Conservation (phyloP, 257 asterid species). For the Nicotiana noctiflora region DNA sequence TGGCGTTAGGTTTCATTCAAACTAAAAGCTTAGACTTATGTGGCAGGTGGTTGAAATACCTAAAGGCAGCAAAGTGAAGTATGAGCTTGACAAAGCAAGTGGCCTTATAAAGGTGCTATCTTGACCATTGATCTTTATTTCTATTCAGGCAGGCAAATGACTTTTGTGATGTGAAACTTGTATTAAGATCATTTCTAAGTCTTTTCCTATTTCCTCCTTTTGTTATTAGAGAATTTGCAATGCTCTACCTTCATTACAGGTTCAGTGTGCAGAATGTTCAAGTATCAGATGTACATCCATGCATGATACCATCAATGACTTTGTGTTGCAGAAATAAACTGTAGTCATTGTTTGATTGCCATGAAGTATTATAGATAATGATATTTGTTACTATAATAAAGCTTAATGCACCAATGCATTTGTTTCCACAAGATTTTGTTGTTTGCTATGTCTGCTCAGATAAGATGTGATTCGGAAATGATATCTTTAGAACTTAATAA, state of each 20-base stretch:
- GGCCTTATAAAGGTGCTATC: constrained; percentile 75
- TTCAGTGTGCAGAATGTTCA: background rate
- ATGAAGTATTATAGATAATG: no score
- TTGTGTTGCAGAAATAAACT: background rate
- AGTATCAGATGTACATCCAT: background rate
- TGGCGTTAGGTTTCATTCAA: background rate
- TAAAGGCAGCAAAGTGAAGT: constrained; percentile 89
- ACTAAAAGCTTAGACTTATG: background rate
- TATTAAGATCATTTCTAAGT: background rate
- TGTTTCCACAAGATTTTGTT: background rate
- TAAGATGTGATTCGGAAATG: no score
- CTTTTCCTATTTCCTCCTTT: background rate
- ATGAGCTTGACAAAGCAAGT: constrained; percentile 85
- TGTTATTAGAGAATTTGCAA: background rate
- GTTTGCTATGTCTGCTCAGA: background rate
- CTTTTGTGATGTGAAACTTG: background rate
- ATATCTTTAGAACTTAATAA: background rate
- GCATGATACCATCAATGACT: background rate
- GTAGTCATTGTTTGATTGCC: background rate
- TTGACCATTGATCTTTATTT: background rate
- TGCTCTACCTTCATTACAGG: background rate
- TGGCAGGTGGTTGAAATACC: constrained; percentile 85
- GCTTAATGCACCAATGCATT: no score
- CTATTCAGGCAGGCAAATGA: background rate
- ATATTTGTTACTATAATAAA: no score